Conservation (phyloP, 228 moss, liverwort and hornwort species). For the Sphagnum magellanicum region DNA sequence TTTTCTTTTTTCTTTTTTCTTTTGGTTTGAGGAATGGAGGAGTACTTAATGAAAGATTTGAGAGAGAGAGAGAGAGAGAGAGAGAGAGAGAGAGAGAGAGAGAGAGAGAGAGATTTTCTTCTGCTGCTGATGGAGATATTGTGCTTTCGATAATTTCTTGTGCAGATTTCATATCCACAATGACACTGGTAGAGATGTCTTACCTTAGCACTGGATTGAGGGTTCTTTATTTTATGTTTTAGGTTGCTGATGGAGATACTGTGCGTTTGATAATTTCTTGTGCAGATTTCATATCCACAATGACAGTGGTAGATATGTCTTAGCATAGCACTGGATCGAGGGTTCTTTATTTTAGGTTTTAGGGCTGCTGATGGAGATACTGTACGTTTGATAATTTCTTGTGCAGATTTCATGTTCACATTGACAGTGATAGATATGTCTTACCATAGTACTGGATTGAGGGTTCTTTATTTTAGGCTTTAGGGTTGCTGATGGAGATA, state of each 20-base stretch:
- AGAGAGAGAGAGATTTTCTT: conserved; percentile 4
- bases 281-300: conserved; percentile 71
- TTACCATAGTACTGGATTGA: conserved; percentile 59
- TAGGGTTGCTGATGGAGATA: too few species aligned
- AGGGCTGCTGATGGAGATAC: too few species aligned
- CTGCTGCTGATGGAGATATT: neutral
- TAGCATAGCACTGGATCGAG: conserved; percentile 29
- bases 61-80: too few species aligned
- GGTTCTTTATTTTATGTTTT: too few species aligned
- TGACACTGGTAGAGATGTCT: conserved; percentile 82
- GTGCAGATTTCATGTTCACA: conserved; percentile 65
- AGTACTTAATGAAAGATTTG: neutral
- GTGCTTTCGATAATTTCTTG: conserved; percentile 8
- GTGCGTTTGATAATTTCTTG: conserved; percentile 8
- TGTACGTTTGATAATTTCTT: too few species aligned
- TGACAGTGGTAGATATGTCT: conserved; percentile 82
- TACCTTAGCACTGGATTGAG: conserved; percentile 28
- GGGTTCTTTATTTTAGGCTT: conserved; percentile 34
- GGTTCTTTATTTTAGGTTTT: too few species aligned
- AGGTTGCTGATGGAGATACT: neutral
- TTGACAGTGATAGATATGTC: conserved; percentile 88
- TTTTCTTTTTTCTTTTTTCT: neutral
- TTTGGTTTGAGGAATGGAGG: neutral
- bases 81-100: neutral
- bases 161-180: conserved; percentile 70